phyloP scores from a whole-genome alignment of 2,329 filamentous ascomycete genomes.

The Neopestalotiopsis rosae region DNA sequence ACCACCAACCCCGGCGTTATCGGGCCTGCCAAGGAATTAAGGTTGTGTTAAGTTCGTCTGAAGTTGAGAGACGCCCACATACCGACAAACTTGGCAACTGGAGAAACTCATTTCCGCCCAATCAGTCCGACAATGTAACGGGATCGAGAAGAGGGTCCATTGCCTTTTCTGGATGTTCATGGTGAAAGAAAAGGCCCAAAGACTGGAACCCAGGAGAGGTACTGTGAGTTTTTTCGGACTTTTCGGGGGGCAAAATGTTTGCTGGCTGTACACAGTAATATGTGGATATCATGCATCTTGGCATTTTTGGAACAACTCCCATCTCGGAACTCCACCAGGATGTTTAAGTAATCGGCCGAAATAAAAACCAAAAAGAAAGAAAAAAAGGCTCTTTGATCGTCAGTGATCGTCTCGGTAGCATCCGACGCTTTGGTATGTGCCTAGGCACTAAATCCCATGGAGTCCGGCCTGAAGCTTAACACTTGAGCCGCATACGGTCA shows the following conservation, averaged over 20 bases:
- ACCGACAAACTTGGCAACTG: neutral
- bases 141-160: neutral
- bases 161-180: neutral
- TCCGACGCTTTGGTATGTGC: neutral
- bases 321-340: no score
- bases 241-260: neutral
- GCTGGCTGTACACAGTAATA: no score
- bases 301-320: no score
- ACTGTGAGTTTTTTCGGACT: neutral
- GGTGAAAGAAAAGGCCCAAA: neutral
- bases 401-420: neutral
- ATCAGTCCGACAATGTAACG: neutral
- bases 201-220: neutral
- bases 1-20: neutral
- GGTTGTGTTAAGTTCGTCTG: neutral
- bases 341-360: no score
- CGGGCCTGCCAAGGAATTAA: constrained; percentile 2
- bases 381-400: neutral
- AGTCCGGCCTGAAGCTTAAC: neutral
- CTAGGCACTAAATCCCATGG: neutral
- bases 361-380: neutral
- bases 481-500: neutral
- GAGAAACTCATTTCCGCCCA: constrained; percentile 2
- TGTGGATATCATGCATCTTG: no score
- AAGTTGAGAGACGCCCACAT: neutral